Conservation (phyloP, 2,329 filamentous ascomycete species). For the Ophiocordyceps camponoti-saundersi region DNA sequence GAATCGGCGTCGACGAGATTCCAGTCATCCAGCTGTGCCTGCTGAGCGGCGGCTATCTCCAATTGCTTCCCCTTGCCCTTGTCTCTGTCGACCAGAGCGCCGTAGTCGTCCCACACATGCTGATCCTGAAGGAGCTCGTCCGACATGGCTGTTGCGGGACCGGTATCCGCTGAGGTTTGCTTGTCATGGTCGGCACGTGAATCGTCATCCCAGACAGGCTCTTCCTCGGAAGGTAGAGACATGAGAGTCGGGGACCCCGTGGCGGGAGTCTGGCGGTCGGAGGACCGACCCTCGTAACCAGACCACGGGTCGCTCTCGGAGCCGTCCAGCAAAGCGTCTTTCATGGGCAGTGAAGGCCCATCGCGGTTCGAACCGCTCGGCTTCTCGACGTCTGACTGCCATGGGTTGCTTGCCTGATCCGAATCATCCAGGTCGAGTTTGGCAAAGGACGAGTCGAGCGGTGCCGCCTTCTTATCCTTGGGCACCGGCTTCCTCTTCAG, state of each 20-base stretch:
- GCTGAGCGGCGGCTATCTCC: slow-evolving; percentile 4
- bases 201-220: slow-evolving; percentile 24
- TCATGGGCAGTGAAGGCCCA: slow-evolving; percentile 1
- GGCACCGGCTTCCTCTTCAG: slow-evolving; percentile 23
- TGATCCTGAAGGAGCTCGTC: slow-evolving; percentile 22
- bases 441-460: slow-evolving; percentile 21
- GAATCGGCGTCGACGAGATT: slow-evolving; percentile 30
- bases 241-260: slow-evolving; percentile 16
- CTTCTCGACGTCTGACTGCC: slow-evolving; percentile 12
- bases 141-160: slow-evolving; percentile 11
- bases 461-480: slow-evolving; percentile 5
- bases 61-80: slow-evolving; percentile 25
- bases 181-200: slow-evolving; percentile 7
- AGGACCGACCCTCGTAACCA: slow-evolving; percentile 11
- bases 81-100: slow-evolving; percentile 10
- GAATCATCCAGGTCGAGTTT: slow-evolving; percentile 24
- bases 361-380: slow-evolving; percentile 4
- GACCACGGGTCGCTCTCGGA: slow-evolving; percentile 13
- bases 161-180: slow-evolving; percentile 5
- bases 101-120: slow-evolving; percentile 33
- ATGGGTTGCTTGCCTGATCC: slow-evolving; percentile 18
- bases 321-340: slow-evolving; percentile 8
- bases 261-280: slow-evolving; percentile 5
- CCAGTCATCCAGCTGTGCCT: slow-evolving; percentile 25
- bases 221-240: slow-evolving; percentile 20